Evolutionary conservation across 2,329 filamentous ascomycete genomes (phyloP).

Genomic region (Aspergillus fumigatus): DNA sequence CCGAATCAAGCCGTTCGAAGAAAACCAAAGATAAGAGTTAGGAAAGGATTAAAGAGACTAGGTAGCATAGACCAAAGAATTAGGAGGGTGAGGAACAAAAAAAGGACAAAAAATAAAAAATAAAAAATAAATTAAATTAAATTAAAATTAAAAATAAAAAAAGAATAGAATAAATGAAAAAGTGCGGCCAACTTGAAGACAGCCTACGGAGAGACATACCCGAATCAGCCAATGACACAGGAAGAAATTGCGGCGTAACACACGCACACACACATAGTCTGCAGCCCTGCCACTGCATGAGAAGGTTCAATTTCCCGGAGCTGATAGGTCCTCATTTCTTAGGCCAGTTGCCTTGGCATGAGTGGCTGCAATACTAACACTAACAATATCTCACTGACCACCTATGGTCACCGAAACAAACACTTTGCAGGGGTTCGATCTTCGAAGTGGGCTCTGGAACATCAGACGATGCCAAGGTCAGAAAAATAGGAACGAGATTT

Average conservation of each 20-base stretch:
- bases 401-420: conserved; percentile 13
- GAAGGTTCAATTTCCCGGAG: conserved; percentile 7
- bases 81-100: not conserved
- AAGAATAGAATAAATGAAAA: conserved; percentile 3
- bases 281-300: conserved; percentile 17
- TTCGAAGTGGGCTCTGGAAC: conserved; percentile 11
- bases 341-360: not conserved
- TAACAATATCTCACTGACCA: not conserved
- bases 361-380: conserved; percentile 7
- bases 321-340: conserved; percentile 11
- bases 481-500: not conserved
- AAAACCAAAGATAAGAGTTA: not conserved
- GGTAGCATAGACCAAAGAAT: no score
- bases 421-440: conserved; percentile 11
- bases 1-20: not conserved
- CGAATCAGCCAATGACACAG: not conserved
- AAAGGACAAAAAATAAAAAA: not conserved
- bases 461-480: conserved; percentile 12
- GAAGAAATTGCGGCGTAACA: not conserved
- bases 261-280: conserved; percentile 1
- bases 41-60: not conserved
- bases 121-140: conserved; percentile 6
- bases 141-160: conserved; percentile 1
- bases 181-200: not conserved
- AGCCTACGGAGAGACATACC: not conserved